These are phyloP conservation scores for Emericellopsis cladophorae DNA, from an alignment of 2,329 filamentous ascomycete genomes.

Conservation along the genomic window DNA sequence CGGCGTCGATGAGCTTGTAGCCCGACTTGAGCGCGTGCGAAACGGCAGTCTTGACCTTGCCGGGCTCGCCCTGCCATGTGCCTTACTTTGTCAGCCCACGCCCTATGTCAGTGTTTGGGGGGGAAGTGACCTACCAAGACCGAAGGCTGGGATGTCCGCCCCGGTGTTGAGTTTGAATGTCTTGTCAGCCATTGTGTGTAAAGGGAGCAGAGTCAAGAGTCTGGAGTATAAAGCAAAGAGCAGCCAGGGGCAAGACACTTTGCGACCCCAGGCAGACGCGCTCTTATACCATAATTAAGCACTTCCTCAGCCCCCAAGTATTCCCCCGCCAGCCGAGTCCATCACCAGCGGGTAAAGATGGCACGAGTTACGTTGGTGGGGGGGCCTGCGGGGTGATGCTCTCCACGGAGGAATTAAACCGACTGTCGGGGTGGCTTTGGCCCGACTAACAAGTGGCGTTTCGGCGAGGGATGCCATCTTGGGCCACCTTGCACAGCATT, in stretches of 20 bases:
- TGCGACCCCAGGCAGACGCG: too few relatives aligned
- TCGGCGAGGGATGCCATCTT: not conserved
- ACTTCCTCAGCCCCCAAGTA: not conserved
- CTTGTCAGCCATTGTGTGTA: conserved; percentile 34
- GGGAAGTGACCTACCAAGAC: conserved; percentile 32
- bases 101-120: not conserved
- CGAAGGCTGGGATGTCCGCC: conserved; percentile 48
- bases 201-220: not conserved
- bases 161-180: conserved; percentile 54
- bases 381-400: not conserved
- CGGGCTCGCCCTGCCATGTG: conserved; percentile 51
- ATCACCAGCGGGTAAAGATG: not conserved
- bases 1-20: conserved; percentile 54
- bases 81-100: conserved; percentile 23
- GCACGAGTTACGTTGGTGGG: not conserved
- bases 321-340: not conserved
- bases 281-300: too few relatives aligned
- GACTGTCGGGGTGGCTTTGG: conserved; percentile 1
- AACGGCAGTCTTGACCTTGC: conserved; percentile 46
- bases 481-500: too few relatives aligned
- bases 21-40: conserved; percentile 42
- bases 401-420: conserved; percentile 9
- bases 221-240: not conserved
- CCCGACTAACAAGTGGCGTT: not conserved
- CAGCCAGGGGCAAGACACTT: too few relatives aligned